These are phyloP conservation scores for Eimeria zaria DNA, from an alignment of 169 alveolate species.

Conservation along the genomic window DNA sequence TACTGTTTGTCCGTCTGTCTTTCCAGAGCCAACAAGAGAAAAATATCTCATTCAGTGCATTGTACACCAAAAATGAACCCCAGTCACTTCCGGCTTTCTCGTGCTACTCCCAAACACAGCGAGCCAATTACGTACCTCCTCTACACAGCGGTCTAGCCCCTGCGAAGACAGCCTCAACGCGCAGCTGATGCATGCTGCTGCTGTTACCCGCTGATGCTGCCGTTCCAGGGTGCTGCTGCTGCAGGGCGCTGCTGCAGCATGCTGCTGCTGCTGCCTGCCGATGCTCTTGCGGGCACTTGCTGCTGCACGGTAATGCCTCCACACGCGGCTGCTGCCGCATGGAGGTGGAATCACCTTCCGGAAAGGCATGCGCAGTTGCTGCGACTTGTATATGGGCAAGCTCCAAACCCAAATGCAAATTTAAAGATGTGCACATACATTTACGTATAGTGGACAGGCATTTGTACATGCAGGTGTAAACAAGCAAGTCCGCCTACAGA, in stretches of 20 bases:
- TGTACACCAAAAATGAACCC: slow-evolving; percentile 16
- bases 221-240: background rate
- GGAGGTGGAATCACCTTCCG: background rate
- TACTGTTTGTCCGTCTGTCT: background rate
- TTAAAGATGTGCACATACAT: background rate
- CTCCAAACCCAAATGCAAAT: background rate
- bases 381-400: background rate
- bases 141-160: background rate
- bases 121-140: background rate
- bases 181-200: background rate
- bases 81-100: background rate
- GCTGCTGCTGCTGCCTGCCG: slow-evolving; percentile 6
- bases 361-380: background rate
- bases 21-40: background rate
- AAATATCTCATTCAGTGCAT: background rate
- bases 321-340: background rate
- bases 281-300: background rate
- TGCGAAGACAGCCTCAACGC: slow-evolving; percentile 6
- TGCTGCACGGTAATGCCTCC: background rate
- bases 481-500: background rate
- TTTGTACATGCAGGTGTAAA: background rate
- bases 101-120: background rate
- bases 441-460: background rate
- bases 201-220: background rate
- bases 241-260: background rate